Base-by-base conservation (phyloP, 2,329 filamentous ascomycete genomes). In the Allantophomopsis lycopodina region DNA sequence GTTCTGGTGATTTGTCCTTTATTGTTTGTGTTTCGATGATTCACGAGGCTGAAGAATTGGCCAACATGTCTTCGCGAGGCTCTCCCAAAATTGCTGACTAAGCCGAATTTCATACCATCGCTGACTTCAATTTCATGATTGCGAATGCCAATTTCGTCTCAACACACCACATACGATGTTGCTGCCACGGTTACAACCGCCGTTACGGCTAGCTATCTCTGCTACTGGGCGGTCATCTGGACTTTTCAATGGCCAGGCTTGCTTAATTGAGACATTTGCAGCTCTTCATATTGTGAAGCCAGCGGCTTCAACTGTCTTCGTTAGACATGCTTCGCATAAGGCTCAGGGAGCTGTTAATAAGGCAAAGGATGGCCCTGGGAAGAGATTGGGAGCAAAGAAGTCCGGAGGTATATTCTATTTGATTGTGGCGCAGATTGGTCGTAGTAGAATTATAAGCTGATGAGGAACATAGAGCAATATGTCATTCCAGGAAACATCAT, bases 401-500 rank as follows among this genome's bases (percentile, higher is more conserved):
- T 80, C 81, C 14, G 86, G 84, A 60, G 89, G 84, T 83, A 68
- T 34, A 74, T 52, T 18, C 18, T 20, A 20, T 38, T 12, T 28
- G 35, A 15, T 16, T 14, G 20, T 32, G 13, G 23, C 23, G 7
- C 10, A 3, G 10, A 10, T 8, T 10, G 11, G 5, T 12, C 3
- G 10, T 28, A 21, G 23, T 28, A 28, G 23, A 28, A 28, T 6
- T 20, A 20, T 15, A 18, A 13, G n/a, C 17, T 38, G 20, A 37
- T 18, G 37, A 28, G 3, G 11, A 7, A 35, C 34, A 46, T 55
- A 88, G 83, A 89, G 58, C 83, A 95, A 66, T 94, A 81, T 60
- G 91, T 98, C 30, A 82, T 94, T 42, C 83, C 88, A 4, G 91
- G 91, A 40, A 96, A 94, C 67, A 98, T 98, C 62, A 83, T 98